Evolutionary conservation across 2,329 filamentous ascomycete species (phyloP).

Genomic region (Capronia coronata): DNA sequence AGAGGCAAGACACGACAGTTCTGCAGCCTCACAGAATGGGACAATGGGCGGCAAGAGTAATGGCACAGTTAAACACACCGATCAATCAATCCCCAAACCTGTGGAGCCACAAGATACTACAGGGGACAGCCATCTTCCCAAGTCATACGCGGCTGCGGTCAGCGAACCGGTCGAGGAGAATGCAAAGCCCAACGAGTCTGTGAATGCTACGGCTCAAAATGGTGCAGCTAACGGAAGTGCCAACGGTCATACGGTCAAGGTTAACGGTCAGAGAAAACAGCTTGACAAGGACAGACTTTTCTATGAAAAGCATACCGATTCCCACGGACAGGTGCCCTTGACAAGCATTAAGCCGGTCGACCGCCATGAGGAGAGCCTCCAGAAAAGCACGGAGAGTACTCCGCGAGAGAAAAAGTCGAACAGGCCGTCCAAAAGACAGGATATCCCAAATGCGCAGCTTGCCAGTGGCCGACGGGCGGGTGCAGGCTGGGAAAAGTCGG

Average conservation of each 20-base stretch:
- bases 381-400: slow-evolving; percentile 31
- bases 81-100: slow-evolving; percentile 29
- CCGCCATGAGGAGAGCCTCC: slow-evolving; percentile 34
- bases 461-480: slow-evolving; percentile 49
- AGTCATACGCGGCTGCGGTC: slow-evolving; percentile 37
- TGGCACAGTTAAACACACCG: too few relatives aligned
- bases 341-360: slow-evolving; percentile 40
- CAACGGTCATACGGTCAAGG: not conserved
- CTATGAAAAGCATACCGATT: slow-evolving; percentile 41
- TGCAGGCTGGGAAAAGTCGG: slow-evolving; percentile 47
- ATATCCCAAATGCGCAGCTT: slow-evolving; percentile 30
- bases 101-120: slow-evolving; percentile 31
- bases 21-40: not conserved
- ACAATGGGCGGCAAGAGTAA: not conserved
- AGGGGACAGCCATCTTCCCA: slow-evolving; percentile 34
- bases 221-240: slow-evolving; percentile 7
- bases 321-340: slow-evolving; percentile 41
- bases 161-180: slow-evolving; percentile 9
- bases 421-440: slow-evolving; percentile 29
- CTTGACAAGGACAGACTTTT: slow-evolving; percentile 31
- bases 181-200: slow-evolving; percentile 9
- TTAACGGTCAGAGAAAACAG: slow-evolving; percentile 24
- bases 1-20: not conserved
- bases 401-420: slow-evolving; percentile 29
- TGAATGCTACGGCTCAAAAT: not conserved